These are phyloP conservation scores for Gossypium raimondii DNA, from an alignment of 345 rosid species.

Conservation along the genomic window DNA sequence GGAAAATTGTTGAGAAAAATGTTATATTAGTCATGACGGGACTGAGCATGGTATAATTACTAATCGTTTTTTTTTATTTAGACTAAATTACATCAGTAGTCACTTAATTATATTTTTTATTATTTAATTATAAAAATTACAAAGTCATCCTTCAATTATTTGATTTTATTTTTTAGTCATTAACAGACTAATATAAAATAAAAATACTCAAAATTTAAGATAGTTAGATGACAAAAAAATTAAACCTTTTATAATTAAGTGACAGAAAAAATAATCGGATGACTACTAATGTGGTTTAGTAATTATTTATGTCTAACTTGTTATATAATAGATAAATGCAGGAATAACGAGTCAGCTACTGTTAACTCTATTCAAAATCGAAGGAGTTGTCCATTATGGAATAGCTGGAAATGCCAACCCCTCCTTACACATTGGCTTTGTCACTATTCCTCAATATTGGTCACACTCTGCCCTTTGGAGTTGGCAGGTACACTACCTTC, in stretches of 20 bases:
- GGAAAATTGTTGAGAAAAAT: conserved; percentile 13
- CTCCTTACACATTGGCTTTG: conserved; percentile 21
- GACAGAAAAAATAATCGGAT: no score
- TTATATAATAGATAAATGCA: conserved; percentile 19
- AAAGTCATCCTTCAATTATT: no score
- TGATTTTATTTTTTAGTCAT: no score
- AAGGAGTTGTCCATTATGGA: conserved; percentile 25
- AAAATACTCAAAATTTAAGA: no score
- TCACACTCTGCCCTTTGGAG: conserved; percentile 21
- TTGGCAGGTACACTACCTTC: conserved; percentile 18
- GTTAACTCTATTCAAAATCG: conserved; percentile 16
- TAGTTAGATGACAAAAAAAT: no score
- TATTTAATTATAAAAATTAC: no score
- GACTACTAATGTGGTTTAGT: no score
- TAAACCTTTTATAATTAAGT: fast-evolving
- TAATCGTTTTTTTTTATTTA: not conserved
- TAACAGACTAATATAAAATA: fast-evolving
- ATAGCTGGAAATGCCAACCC: conserved; percentile 29
- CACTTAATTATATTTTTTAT: no score
- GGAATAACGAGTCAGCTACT: conserved; percentile 20
- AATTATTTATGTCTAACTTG: no score
- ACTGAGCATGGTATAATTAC: conserved; percentile 20
- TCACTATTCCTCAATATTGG: conserved; percentile 22
- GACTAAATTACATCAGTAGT: no score
- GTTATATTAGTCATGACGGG: conserved; percentile 28